Evolutionary conservation across 2,329 filamentous ascomycete species (phyloP).

Genomic region (Stachybotrys chlorohalonatus): DNA sequence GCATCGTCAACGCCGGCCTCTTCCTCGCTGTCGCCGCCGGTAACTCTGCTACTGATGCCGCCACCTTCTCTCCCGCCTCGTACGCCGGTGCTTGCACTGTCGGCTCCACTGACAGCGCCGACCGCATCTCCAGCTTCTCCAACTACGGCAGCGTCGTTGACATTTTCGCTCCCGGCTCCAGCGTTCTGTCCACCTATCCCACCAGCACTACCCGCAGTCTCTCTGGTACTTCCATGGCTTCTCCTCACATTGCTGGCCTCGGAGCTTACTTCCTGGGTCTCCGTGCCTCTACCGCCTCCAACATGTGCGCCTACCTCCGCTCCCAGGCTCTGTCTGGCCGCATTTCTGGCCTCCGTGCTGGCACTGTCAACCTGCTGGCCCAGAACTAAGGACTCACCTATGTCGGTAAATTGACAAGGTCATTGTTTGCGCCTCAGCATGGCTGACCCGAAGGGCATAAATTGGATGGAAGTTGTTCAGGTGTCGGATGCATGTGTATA

Average conservation of each 20-base stretch:
- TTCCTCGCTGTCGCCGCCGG: constrained; percentile 49
- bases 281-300: constrained; percentile 17
- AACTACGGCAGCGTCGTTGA: constrained; percentile 43
- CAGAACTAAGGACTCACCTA: constrained; percentile 6
- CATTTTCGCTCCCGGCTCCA: constrained; percentile 40
- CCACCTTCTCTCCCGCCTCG: constrained; percentile 36
- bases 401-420: background rate
- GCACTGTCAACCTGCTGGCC: constrained; percentile 14
- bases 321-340: constrained; percentile 28
- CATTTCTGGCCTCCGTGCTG: constrained; percentile 14
- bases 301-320: constrained; percentile 9
- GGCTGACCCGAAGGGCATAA: background rate
- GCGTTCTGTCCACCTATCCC: constrained; percentile 39
- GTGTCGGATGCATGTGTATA: background rate
- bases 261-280: constrained; percentile 32
- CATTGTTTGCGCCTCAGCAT: background rate
- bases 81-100: constrained; percentile 41
- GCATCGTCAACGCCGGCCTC: constrained; percentile 34
- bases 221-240: constrained; percentile 37
- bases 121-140: constrained; percentile 36
- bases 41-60: constrained; percentile 33
- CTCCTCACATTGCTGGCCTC: constrained; percentile 33
- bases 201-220: constrained; percentile 28
- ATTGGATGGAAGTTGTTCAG: background rate
- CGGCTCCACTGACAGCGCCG: constrained; percentile 32